phyloP scores from a whole-genome alignment of 352 stramenopile species.

The Pythium vanterpoolii region DNA sequence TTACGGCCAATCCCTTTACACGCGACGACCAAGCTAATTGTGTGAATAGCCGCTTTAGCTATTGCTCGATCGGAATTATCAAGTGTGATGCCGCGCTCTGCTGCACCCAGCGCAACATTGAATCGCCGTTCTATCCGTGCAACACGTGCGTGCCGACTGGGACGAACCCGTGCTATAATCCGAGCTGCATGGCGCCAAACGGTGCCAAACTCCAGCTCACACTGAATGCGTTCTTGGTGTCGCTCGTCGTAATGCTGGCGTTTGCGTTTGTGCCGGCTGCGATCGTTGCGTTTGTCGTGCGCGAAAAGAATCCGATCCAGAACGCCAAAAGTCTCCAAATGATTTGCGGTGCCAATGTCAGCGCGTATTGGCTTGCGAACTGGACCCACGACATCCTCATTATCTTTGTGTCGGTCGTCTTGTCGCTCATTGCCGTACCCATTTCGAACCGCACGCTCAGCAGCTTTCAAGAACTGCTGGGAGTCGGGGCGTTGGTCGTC shows the following conservation, averaged over 20 bases:
- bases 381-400: conserved; percentile 30
- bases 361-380: conserved; percentile 58
- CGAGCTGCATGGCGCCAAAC: neutral
- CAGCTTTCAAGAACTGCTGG: conserved; percentile 29
- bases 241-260: conserved; percentile 58
- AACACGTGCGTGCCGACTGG: conserved; percentile 33
- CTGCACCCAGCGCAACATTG: conserved; percentile 31
- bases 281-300: conserved; percentile 60
- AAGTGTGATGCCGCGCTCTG: conserved; percentile 41
- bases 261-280: conserved; percentile 68
- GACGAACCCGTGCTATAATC: conserved; percentile 30
- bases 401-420: conserved; percentile 27
- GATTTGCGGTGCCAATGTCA: conserved; percentile 46
- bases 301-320: conserved; percentile 60
- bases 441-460: conserved; percentile 23
- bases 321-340: conserved; percentile 64
- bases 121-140: conserved; percentile 46
- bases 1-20: conserved; percentile 10
- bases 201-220: conserved; percentile 58
- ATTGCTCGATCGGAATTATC: conserved; percentile 43
- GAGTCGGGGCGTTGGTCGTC: conserved; percentile 33
- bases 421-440: conserved; percentile 27
- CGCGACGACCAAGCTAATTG: conserved; percentile 17
- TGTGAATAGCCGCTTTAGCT: conserved; percentile 29
- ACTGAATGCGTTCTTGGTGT: conserved; percentile 61